Base-by-base conservation (phyloP, 1,284 basidiomycete species). In the Stereum hirsutum region DNA sequence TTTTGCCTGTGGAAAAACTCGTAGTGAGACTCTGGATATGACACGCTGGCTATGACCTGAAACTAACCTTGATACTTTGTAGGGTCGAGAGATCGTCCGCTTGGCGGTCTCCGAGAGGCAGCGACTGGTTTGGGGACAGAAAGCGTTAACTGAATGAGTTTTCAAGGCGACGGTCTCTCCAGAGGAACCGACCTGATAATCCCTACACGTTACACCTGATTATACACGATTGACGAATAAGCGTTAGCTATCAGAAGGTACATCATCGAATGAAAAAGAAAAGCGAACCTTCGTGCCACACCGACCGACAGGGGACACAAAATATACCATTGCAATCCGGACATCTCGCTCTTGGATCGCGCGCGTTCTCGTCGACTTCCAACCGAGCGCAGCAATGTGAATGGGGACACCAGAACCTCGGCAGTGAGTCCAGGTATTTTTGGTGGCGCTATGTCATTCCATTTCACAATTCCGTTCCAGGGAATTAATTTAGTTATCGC, bases 391-490 rank as follows among this genome's bases (percentile, higher is more conserved):
- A 68, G 43, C 65, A 68, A 39, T 57, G 55, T 2, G 59, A 58
- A 39, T 68, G 65, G 1, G 66, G 66, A 44, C 66, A 68, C 43
- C 65, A 68, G 20, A 62, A 49, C n/a, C 57, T 54, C n/a, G 64
- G 64, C 8, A 62, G 44, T 1, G 61, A 63, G 40, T 66, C 63
- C 6, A 68, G 51, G 6, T 66, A 47, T 48, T 60, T 64, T 45
- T 66, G 65, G 34, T 61, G 56, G n/a, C n/a, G n/a, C n/a, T n/a
- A n/a, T n/a, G n/a, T n/a, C n/a, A n/a, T n/a, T n/a, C n/a, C n/a
- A n/a, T n/a, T n/a, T n/a, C n/a, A n/a, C n/a, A n/a, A 47, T 66
- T 54, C 66, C 67, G 31, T 4, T 32, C 5, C n/a, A 4, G 31
- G n/a, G 19, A 5, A 8, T 28, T 23, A n/a, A 25, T 12, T 33